Percentiles rank a stretch among this genome's conserved stretches.
These are phyloP conservation scores for Trypanosomatidae sp. DNA, from an alignment of 208 protist genomes.

Conservation along the genomic window DNA sequence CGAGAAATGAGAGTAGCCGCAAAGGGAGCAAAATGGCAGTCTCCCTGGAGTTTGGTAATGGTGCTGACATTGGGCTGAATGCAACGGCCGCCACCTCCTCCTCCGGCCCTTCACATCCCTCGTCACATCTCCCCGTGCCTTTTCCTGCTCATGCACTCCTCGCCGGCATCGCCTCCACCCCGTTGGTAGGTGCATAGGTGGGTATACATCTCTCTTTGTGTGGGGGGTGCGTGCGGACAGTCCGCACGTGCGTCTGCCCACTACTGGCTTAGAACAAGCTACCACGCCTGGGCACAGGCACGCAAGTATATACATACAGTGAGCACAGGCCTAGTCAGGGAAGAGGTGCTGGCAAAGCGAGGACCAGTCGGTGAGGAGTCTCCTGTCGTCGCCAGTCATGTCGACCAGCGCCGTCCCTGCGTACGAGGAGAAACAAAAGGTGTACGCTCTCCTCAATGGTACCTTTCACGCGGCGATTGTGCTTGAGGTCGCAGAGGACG, in stretches of 20 bases:
- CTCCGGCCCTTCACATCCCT: not conserved
- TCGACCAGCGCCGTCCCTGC: constrained; percentile 19
- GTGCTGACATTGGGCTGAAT: not conserved
- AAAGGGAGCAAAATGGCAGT: not conserved
- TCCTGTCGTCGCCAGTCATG: constrained; percentile 2
- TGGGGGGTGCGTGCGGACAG: not conserved
- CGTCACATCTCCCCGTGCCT: not conserved
- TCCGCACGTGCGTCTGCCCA: not conserved
- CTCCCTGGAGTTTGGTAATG: not conserved
- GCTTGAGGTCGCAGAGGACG: constrained; percentile 66
- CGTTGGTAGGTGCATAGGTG: not conserved
- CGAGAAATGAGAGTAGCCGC: not conserved
- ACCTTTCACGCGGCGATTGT: constrained; percentile 81
- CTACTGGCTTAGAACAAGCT: not conserved
- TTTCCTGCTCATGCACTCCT: not conserved
- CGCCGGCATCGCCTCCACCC: not conserved
- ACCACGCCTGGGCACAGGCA: not conserved
- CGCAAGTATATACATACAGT: not conserved
- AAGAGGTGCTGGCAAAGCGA: not conserved
- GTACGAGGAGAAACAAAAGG: constrained; percentile 80
- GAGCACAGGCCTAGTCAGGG: not conserved
- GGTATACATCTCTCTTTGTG: not conserved
- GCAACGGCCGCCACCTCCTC: not conserved
- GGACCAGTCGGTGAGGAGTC: not conserved
- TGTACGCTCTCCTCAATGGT: constrained; percentile 78